Evolutionary conservation across 2,329 filamentous ascomycete species (phyloP), one percentile per base, ranked within the genome.

Genomic region (Scedosporium dehoogii): DNA sequence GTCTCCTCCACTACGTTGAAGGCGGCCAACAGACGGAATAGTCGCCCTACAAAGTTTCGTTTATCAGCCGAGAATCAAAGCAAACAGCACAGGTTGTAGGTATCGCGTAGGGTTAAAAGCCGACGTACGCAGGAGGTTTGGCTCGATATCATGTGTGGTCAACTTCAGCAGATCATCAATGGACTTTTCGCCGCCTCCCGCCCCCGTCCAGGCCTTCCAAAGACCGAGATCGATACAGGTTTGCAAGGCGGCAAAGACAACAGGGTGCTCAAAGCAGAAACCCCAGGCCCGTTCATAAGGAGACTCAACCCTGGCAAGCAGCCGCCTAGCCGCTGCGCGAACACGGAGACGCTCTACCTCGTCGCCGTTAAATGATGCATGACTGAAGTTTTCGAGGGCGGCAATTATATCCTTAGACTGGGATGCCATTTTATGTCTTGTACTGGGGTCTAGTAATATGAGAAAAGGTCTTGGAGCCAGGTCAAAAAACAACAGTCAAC

Each of bases 281-380:
- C 67, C 68, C 70, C 68, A 72, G 2, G 68, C 69, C 21, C 70
- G 69, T 60, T 73, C 72, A 61, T 70, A 71, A 1, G 71, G 72
- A 0, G 69, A 68, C 62, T 73, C 71, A 18, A 73, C 63, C 10
- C 70, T 63, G 1, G 71, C 67, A 7, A 72, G 68, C 9, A 71
- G 66, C 23, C 68, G 67, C 27, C 69, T 68, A 29, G 70, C 70
- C 10, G 71, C 71, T 10, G 64, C 64, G 18, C 64, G 65, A 29
- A 64, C 64, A 6, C 61, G 60, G 38, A 67, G 58, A 12, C 65
- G 64, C 21, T 64, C 64, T 21, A 60, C 55, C 27, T 66, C 65
- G 21, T 55, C 51, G 23, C 51, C 51, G 51, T 55, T 55, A 23
- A 55, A 55, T 6, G 51, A 55, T 7, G 18, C 51, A 23, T 55